Evolutionary conservation across 108 stramenopile species (phyloP), one percentile per base, ranked within the genome.

Genomic region (Conticribra guillardii): DNA sequence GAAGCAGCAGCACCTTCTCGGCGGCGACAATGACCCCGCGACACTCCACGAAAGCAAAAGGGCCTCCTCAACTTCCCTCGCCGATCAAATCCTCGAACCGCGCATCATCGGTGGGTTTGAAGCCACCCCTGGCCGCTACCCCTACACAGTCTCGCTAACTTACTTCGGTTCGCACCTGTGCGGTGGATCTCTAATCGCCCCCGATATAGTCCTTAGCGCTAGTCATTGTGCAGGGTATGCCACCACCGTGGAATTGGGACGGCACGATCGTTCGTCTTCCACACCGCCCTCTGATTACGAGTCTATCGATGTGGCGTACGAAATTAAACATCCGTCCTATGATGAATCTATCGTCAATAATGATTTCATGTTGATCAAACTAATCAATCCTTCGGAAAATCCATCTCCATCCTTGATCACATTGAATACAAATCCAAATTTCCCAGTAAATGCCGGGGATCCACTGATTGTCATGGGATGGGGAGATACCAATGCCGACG

Each of bases 161-260:
- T 68, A 75, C 59, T 68, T 60, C 27, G 74, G 74, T 21, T 11
- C 60, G 1, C 74, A 75, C 19, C 56, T 75, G 15, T 75, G 74
- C 45, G 74, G 74, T 16, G 66, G 54, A 41, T 54, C 66, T 0
- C 47, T 74, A 1, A 69, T 91, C 19, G 87, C 90, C 2, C 79
- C 80, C 4, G 90, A 91, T 61, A 71, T 88, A 14, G 79, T 91
- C 11, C 37, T 91, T 44, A 85, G 86, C 8, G 90, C 90, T 21
- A 82, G 86, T 0, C 90, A 91, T 74, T 91, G 90, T 65, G 59
- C 65, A 1, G 67, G 73, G 21, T 73, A 67, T 31, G 70, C 76
- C n/a, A 60, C 61, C 45, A 23, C 54, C 5, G 81, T 82, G 2
- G 73, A 82, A 3, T 33, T 90, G 14, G 85, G 85, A 3, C 59